Percentiles rank a stretch among this genome's conserved stretches.
phyloP scores from a whole-genome alignment of 1,139 yeast genomes.

The Magnusiomyces ingens region DNA sequence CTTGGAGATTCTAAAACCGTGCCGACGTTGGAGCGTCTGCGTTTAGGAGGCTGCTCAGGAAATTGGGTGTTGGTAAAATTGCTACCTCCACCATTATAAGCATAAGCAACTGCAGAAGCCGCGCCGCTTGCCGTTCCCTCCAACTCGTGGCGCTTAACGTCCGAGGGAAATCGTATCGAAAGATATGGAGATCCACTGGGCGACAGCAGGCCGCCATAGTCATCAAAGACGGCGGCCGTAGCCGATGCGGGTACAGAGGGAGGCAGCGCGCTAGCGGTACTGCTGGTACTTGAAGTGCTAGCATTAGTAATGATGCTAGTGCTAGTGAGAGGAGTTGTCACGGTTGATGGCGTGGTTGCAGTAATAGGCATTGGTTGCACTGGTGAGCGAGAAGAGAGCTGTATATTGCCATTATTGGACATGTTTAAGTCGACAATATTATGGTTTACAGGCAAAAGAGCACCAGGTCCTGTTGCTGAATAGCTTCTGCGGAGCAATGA shows the following conservation, averaged over 20 bases:
- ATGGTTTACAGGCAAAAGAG: no score
- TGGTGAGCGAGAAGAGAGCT: no score
- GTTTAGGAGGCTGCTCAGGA: conserved; percentile 5
- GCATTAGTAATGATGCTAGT: not conserved
- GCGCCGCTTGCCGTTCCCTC: not conserved
- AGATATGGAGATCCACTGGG: conserved; percentile 16
- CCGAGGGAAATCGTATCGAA: conserved; percentile 12
- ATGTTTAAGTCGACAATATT: no score
- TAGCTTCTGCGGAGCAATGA: no score
- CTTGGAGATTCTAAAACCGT: conserved; percentile 1
- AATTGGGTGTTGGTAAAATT: no score
- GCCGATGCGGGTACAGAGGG: not conserved
- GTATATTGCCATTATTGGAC: no score
- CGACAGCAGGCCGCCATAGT: conserved; percentile 11
- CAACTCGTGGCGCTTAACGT: conserved; percentile 6
- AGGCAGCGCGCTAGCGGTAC: not conserved
- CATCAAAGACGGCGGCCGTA: conserved; percentile 8
- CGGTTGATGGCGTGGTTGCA: no score
- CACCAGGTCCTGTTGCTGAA: no score
- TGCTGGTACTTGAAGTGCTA: not conserved
- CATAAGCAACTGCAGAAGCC: not conserved
- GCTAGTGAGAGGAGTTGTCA: not conserved
- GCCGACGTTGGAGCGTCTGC: conserved; percentile 13
- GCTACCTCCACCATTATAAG: conserved; percentile 6
- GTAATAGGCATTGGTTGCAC: no score